Percentiles rank a stretch among this genome's conserved stretches.
Evolutionary conservation across 345 rosid genomes (phyloP).

Genomic region (Murraya koenigii): DNA sequence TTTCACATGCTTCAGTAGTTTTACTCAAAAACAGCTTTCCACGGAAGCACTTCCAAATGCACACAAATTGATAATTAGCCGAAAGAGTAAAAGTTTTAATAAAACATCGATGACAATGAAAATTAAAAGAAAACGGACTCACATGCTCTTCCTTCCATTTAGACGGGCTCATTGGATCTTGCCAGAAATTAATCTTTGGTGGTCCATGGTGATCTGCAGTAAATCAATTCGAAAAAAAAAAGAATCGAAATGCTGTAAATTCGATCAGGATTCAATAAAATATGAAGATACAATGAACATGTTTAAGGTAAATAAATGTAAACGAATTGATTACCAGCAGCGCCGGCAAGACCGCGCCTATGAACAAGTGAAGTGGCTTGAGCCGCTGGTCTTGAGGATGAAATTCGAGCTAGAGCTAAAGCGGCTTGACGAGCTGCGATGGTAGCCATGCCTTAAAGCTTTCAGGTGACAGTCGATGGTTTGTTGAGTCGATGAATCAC

Average conservation of each 20-base stretch:
- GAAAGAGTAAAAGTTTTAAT: background rate
- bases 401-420: constrained; percentile 27
- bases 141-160: constrained; percentile 98
- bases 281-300: background rate
- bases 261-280: constrained; percentile 14
- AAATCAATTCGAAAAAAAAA: background rate
- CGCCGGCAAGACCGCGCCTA: constrained; percentile 80
- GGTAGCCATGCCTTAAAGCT: constrained; percentile 42
- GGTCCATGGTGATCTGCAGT: constrained; percentile 84
- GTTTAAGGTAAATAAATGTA: background rate
- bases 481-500: background rate
- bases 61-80: background rate
- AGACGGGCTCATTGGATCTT: constrained; percentile 82
- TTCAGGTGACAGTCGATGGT: background rate
- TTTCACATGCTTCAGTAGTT: background rate
- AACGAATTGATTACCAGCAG: constrained; percentile 53
- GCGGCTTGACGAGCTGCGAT: constrained; percentile 47
- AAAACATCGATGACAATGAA: background rate
- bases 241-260: background rate
- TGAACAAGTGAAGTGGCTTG: constrained; percentile 44
- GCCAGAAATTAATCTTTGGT: constrained; percentile 72
- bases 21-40: background rate
- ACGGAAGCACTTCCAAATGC: background rate
- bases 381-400: constrained; percentile 23
- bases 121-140: constrained; percentile 22